Percentiles rank a stretch among this genome's conserved stretches.
These are phyloP conservation scores for Flammula alnicola DNA, from an alignment of 1,284 basidiomycete species.

Conservation along the genomic window DNA sequence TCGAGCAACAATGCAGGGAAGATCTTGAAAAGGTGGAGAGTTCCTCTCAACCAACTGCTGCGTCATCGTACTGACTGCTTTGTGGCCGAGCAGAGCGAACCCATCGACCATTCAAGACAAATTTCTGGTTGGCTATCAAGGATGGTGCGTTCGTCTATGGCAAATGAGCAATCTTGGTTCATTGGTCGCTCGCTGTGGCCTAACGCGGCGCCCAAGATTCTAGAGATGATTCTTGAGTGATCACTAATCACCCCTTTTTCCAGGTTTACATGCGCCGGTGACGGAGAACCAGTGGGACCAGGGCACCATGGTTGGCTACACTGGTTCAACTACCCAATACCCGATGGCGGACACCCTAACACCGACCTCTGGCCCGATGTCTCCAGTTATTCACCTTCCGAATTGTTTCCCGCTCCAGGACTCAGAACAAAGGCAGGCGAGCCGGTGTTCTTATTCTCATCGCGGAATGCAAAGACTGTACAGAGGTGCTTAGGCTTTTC, in stretches of 20 bases:
- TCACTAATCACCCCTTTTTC: not conserved
- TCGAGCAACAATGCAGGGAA: conserved; percentile 28
- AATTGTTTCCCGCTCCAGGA: conserved; percentile 72
- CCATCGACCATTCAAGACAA: conserved; percentile 69
- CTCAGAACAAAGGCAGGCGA: conserved; percentile 57
- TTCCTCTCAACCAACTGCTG: not conserved
- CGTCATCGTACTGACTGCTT: not conserved
- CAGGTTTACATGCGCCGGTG: conserved; percentile 75
- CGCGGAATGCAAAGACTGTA: conserved; percentile 73
- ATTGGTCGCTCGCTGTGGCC: too few species aligned
- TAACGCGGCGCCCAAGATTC: not conserved
- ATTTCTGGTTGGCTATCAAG: conserved; percentile 82
- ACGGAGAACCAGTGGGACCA: conserved; percentile 66
- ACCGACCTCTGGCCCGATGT: conserved; percentile 78
- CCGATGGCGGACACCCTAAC: conserved; percentile 68
- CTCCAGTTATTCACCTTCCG: conserved; percentile 67
- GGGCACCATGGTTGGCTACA: conserved; percentile 85
- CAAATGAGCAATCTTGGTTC: too few species aligned
- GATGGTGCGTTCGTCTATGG: conserved; percentile 58
- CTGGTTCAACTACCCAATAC: conserved; percentile 71
- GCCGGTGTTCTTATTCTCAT: conserved; percentile 73
- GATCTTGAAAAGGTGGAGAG: conserved; percentile 42
- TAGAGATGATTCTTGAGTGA: not conserved
- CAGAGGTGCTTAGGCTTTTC: conserved; percentile 47
- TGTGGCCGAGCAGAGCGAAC: conserved; percentile 42